Conservation (phyloP, 2,329 filamentous ascomycete genomes). For the Ampelomyces quisqualis region DNA sequence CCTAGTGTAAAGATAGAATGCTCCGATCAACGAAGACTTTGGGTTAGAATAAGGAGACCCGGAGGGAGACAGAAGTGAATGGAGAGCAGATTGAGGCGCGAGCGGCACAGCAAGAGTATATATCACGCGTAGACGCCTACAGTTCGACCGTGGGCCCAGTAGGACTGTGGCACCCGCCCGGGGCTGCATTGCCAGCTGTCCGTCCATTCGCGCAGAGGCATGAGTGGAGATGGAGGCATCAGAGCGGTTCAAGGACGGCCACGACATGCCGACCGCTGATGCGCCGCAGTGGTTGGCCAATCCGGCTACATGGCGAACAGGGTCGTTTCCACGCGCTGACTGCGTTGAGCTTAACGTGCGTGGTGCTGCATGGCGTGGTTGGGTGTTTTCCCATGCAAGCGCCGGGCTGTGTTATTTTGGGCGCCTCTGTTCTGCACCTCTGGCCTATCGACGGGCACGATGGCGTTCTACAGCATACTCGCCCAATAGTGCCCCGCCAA, state of each 20-base stretch:
- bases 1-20: constrained; percentile 39
- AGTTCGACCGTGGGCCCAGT: constrained; percentile 24
- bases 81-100: constrained; percentile 31
- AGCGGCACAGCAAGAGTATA: constrained; percentile 36
- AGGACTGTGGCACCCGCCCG: constrained; percentile 30
- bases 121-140: constrained; percentile 38
- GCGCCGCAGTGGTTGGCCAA: constrained; percentile 31
- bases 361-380: constrained; percentile 31
- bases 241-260: constrained; percentile 41
- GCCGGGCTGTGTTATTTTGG: constrained; percentile 36
- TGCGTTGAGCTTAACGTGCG: constrained; percentile 25
- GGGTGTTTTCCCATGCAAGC: constrained; percentile 35
- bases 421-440: constrained; percentile 20
- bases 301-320: constrained; percentile 15
- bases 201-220: constrained; percentile 31
- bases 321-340: constrained; percentile 20
- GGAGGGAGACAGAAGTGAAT: constrained; percentile 41
- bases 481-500: constrained; percentile 27
- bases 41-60: constrained; percentile 26
- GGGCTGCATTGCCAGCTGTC: constrained; percentile 32
- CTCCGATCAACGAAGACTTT: constrained; percentile 51
- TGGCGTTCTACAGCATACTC: constrained; percentile 27
- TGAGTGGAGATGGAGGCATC: constrained; percentile 26
- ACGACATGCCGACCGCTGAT: constrained; percentile 34
- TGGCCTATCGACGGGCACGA: constrained; percentile 29